Percentiles rank a stretch among this genome's conserved stretches.
phyloP scores from a whole-genome alignment of 805 yeast species.

The Huiozyma sinensis region DNA sequence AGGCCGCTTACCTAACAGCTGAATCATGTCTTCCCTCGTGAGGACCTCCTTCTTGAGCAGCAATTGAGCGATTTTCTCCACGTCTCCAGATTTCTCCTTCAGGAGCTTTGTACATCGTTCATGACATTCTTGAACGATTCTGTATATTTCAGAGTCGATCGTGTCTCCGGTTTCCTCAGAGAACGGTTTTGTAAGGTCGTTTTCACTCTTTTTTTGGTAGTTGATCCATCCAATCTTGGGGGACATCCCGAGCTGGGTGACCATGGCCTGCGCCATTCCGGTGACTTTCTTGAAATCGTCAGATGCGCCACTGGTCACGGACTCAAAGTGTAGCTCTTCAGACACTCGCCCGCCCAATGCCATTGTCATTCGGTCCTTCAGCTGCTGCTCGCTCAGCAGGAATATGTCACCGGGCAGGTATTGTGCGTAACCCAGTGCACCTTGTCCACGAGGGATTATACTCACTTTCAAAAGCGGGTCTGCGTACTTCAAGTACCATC shows the following conservation, averaged over 20 bases:
- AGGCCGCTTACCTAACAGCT: slow-evolving; percentile 82
- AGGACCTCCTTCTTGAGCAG: slow-evolving; percentile 78
- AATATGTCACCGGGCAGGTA: slow-evolving; percentile 90
- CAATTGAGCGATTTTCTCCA: slow-evolving; percentile 80
- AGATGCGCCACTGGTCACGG: slow-evolving; percentile 93
- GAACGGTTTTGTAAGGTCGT: slow-evolving; percentile 71
- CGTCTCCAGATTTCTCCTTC: slow-evolving; percentile 59
- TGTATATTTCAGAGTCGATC: slow-evolving; percentile 75
- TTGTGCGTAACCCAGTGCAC: slow-evolving; percentile 96
- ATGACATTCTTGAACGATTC: slow-evolving; percentile 69
- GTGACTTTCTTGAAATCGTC: slow-evolving; percentile 97
- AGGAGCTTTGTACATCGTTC: slow-evolving; percentile 58
- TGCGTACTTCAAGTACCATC: slow-evolving; percentile 86
- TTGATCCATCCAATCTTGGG: slow-evolving; percentile 73
- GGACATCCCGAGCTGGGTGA: slow-evolving; percentile 86
- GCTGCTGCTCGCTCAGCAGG: slow-evolving; percentile 63
- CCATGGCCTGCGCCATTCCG: slow-evolving; percentile 88
- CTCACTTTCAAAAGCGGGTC: slow-evolving; percentile 93
- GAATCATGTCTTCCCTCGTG: slow-evolving; percentile 88
- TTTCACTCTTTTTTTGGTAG: slow-evolving; percentile 57
- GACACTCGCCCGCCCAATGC: slow-evolving; percentile 94
- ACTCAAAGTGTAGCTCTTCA: slow-evolving; percentile 82
- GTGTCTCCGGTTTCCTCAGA: slow-evolving; percentile 75
- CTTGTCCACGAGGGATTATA: slow-evolving; percentile 93
- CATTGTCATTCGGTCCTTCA: slow-evolving; percentile 89